phyloP scores from a whole-genome alignment of 306 rosid species.

The Sindora glabra region DNA sequence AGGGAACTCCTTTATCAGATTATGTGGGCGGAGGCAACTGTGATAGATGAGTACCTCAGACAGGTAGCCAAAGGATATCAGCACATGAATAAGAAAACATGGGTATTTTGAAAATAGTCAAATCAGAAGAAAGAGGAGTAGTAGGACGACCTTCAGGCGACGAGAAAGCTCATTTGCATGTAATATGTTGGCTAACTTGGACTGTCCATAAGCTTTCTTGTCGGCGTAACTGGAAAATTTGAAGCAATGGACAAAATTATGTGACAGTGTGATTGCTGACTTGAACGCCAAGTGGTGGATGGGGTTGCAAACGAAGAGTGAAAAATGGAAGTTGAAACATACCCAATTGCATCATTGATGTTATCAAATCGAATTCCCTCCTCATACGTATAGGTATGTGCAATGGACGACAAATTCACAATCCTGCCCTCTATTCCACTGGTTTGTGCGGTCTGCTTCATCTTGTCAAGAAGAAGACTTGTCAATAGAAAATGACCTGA shows the following conservation, averaged over 20 bases:
- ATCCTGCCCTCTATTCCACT: conserved; percentile 89
- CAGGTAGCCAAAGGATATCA: too few species aligned
- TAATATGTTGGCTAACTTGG: conserved; percentile 77
- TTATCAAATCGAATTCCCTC: conserved; percentile 55
- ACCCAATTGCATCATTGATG: conserved; percentile 60
- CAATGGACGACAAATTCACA: conserved; percentile 77
- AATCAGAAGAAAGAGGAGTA: too few species aligned
- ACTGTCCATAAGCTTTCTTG: conserved; percentile 88
- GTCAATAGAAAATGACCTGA: conserved; percentile 83
- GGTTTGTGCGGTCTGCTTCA: conserved; percentile 65
- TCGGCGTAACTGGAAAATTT: conserved; percentile 58
- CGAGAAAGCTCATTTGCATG: conserved; percentile 78
- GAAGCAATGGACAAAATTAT: neutral
- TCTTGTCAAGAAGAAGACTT: conserved; percentile 66
- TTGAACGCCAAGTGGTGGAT: too few species aligned
- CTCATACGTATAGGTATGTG: conserved; percentile 56
- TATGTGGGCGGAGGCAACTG: neutral
- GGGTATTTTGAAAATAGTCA: too few species aligned
- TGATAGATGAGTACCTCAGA: too few species aligned
- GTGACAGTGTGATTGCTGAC: too few species aligned
- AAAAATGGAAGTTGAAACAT: neutral
- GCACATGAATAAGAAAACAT: too few species aligned
- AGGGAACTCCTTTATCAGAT: too few species aligned
- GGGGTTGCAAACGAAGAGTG: too few species aligned
- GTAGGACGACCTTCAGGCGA: conserved; percentile 48